Evolutionary conservation across 108 stramenopile genomes (phyloP).

Genomic region (Mayamaea pseudoterrestris): DNA sequence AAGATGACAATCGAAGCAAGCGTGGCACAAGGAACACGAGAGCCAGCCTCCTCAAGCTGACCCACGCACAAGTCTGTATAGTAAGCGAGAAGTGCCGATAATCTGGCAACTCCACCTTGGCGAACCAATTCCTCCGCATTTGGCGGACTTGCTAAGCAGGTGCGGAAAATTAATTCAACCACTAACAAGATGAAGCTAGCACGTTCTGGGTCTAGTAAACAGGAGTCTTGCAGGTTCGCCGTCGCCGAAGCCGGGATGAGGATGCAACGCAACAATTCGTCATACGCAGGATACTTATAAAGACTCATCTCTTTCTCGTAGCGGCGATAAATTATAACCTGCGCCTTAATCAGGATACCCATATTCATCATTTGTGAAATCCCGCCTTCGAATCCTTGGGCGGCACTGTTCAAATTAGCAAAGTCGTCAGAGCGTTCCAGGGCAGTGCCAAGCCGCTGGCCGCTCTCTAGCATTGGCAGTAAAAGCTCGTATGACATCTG

Average conservation of each 20-base stretch:
- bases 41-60: too few relatives aligned
- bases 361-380: slow-evolving; percentile 30
- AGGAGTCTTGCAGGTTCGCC: too few relatives aligned
- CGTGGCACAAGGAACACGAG: not conserved
- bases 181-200: slow-evolving; percentile 32
- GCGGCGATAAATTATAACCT: slow-evolving; percentile 58
- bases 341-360: slow-evolving; percentile 42
- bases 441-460: slow-evolving; percentile 17
- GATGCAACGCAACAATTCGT: slow-evolving; percentile 33
- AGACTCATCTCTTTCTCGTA: slow-evolving; percentile 37
- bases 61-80: too few relatives aligned
- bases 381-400: slow-evolving; percentile 29
- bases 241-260: slow-evolving; percentile 19
- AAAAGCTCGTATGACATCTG: slow-evolving; percentile 64
- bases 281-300: slow-evolving; percentile 72
- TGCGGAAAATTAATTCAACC: slow-evolving; percentile 39
- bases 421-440: not conserved
- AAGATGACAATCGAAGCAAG: slow-evolving; percentile 21
- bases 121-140: slow-evolving; percentile 76
- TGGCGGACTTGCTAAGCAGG: slow-evolving; percentile 53
- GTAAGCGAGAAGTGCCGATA: slow-evolving; percentile 31
- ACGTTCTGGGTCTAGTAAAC: too few relatives aligned
- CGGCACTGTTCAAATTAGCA: not conserved
- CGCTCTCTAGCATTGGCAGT: slow-evolving; percentile 41
- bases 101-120: slow-evolving; percentile 28